Evolutionary conservation across 2,329 filamentous ascomycete species (phyloP).

Genomic region (Exophiala sideris): DNA sequence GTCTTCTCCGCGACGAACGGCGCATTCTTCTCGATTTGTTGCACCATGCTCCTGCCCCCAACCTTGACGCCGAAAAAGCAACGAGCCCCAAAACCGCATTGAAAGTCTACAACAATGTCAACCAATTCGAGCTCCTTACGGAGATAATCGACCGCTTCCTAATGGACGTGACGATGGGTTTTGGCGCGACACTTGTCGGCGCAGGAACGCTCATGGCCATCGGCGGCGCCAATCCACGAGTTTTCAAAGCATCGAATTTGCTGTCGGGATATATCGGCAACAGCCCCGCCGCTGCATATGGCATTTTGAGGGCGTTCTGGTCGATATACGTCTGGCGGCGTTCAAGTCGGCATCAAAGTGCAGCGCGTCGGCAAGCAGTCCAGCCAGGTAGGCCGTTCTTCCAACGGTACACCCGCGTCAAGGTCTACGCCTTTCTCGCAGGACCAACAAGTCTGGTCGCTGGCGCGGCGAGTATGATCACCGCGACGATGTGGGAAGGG

Average conservation of each 20-base stretch:
- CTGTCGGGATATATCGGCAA: slow-evolving; percentile 58
- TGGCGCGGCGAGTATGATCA: slow-evolving; percentile 50
- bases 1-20: slow-evolving; percentile 45
- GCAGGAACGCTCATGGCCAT: slow-evolving; percentile 55
- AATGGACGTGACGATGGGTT: slow-evolving; percentile 52
- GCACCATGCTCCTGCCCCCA: neutral
- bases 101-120: slow-evolving; percentile 39
- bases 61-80: neutral
- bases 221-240: slow-evolving; percentile 42
- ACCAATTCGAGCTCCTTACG: slow-evolving; percentile 49
- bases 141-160: slow-evolving; percentile 51
- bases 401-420: slow-evolving; percentile 35
- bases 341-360: slow-evolving; percentile 39
- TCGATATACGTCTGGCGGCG: slow-evolving; percentile 43
- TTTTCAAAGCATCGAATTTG: slow-evolving; percentile 51
- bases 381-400: neutral
- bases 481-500: slow-evolving; percentile 51
- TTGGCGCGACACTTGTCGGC: slow-evolving; percentile 50
- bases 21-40: slow-evolving; percentile 29
- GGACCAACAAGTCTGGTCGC: slow-evolving; percentile 48
- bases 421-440: slow-evolving; percentile 45
- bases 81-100: neutral
- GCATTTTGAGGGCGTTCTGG: slow-evolving; percentile 50
- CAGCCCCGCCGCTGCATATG: slow-evolving; percentile 48
- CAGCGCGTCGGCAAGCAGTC: slow-evolving; percentile 28